Percentiles rank a stretch among this genome's conserved stretches.
Conservation (phyloP, 768 basidiomycete genomes). For the Phallus indusiatus region DNA sequence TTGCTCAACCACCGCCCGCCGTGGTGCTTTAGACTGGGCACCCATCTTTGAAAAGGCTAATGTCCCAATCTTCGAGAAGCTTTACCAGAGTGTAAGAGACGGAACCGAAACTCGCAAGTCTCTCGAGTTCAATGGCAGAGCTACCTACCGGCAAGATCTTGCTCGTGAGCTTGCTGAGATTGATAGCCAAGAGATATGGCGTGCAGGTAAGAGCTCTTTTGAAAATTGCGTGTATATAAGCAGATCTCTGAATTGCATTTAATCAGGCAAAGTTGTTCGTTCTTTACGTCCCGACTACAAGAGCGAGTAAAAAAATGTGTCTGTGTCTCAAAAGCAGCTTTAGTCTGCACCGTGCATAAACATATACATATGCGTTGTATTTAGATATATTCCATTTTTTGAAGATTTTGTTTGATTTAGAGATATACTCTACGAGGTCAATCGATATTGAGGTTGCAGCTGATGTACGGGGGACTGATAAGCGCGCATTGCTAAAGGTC, state of each 20-base stretch:
- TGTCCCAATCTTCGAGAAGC: slow-evolving; percentile 85
- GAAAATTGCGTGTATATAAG: neutral
- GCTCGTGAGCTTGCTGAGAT: slow-evolving; percentile 89
- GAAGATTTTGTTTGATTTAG: too few relatives aligned
- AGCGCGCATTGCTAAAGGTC: too few relatives aligned
- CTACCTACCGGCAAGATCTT: slow-evolving; percentile 89
- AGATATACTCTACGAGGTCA: too few relatives aligned
- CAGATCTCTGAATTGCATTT: neutral
- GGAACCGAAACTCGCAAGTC: slow-evolving; percentile 97
- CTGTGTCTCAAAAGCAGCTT: neutral
- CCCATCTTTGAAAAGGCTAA: slow-evolving; percentile 94
- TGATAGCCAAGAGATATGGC: slow-evolving; percentile 98
- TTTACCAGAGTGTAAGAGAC: slow-evolving; percentile 90
- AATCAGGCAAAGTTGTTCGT: slow-evolving; percentile 76
- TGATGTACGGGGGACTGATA: too few relatives aligned
- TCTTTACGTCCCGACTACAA: slow-evolving; percentile 82
- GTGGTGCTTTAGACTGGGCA: slow-evolving; percentile 99
- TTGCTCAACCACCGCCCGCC: slow-evolving; percentile 97
- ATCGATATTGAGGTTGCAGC: too few relatives aligned
- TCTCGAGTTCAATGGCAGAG: slow-evolving; percentile 89
- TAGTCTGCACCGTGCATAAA: neutral
- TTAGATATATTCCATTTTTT: too few relatives aligned
- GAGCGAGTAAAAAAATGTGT: slow-evolving; percentile 13
- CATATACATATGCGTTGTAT: too few relatives aligned
- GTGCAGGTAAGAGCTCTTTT: slow-evolving; percentile 53